Base-by-base conservation (phyloP, 108 stramenopile genomes). In the Nannochloropsis granulata region DNA sequence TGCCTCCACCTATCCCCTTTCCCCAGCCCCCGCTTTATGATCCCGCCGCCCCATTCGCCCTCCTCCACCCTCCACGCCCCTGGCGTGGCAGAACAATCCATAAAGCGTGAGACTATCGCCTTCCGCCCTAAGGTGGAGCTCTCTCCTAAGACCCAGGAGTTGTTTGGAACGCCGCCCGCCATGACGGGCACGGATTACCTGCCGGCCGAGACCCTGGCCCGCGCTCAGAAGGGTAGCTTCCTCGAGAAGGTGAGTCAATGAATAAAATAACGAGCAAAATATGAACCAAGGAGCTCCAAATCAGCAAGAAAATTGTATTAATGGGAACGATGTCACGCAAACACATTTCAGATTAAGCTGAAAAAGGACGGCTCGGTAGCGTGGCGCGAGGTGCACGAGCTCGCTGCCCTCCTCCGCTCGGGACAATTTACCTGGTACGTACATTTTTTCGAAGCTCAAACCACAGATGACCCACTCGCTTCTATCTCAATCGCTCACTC, bases 381-480 rank as follows among this genome's bases (percentile, higher is more conserved):
- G 13, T 94, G 92, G 88, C 91, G 93, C 25, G 95, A 95, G 83
- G 90, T 95, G 12, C 94, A 94, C 83, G 94, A 94, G 79, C 94
- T 92, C 84, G 95, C 95, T 7, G 89, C 90, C 71, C 93, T 92
- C 45, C 93, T 95, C 82, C 93, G 95, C 0, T 86, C 88, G 21
- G 94, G 95, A 23, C 92, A 94, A 85, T 91, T 93, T 92, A 93
- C 92, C 43, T 95, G 94, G 94, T 93, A 94, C n/a, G 56, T 2
- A 34, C 34, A 34, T 5, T 34, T 34, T 34, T 5, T 34, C 34
- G 34, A 3, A 5, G 1, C 34, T 34, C 34, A 5, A 34, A 34
- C 34, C 34, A 5, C 34, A 34, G 34, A 34, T 34, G 2, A 1
- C 34, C 34, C 34, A 34, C 34, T 34, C 34, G 34, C 34, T 34